phyloP scores from a whole-genome alignment of 2,329 filamentous ascomycete genomes.

The Bipolaris bicolor region DNA sequence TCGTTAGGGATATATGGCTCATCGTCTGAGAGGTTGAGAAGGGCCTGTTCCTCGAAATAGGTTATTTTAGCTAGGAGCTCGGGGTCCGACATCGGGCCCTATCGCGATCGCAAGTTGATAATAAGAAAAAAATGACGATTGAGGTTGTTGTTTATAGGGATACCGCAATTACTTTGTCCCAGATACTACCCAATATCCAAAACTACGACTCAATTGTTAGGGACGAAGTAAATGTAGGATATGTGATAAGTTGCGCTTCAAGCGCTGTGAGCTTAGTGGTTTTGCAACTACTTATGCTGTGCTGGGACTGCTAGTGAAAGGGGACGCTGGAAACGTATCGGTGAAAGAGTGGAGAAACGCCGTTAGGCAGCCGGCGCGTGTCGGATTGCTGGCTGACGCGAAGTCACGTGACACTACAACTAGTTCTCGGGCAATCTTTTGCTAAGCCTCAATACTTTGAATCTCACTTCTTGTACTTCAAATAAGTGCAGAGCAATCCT shows the following conservation, averaged over 20 bases:
- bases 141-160: neutral
- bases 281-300: slow-evolving; percentile 13
- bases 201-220: slow-evolving; percentile 1
- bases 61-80: slow-evolving; percentile 34
- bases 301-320: neutral
- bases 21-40: slow-evolving; percentile 41
- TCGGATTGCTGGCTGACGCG: slow-evolving; percentile 23
- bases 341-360: slow-evolving; percentile 11
- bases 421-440: no score
- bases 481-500: no score
- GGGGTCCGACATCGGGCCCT: slow-evolving; percentile 28
- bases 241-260: neutral
- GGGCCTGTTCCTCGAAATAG: slow-evolving; percentile 39
- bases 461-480: no score
- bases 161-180: neutral
- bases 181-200: neutral
- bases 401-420: slow-evolving; percentile 22
- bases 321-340: slow-evolving; percentile 2
- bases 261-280: neutral
- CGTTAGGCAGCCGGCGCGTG: slow-evolving; percentile 25
- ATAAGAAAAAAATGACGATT: neutral
- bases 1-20: slow-evolving; percentile 27
- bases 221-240: neutral
- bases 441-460: no score
- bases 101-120: neutral